These are phyloP conservation scores for Rhodotorula babjevae DNA, from an alignment of 768 basidiomycete genomes.

Conservation along the genomic window DNA sequence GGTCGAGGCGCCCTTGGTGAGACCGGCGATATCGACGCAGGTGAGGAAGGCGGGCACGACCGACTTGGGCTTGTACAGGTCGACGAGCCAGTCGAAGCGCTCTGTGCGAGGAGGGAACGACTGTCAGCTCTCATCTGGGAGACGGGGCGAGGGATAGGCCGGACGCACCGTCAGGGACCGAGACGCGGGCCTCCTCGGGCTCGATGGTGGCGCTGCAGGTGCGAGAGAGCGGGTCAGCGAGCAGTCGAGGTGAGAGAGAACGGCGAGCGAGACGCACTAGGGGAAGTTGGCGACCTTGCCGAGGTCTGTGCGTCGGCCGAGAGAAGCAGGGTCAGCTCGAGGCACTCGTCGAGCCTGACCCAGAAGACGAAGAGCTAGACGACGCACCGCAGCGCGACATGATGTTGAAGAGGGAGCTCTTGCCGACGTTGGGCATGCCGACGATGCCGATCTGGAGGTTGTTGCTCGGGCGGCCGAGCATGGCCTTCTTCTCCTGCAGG, in stretches of 20 bases:
- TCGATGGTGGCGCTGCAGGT: constrained; percentile 31
- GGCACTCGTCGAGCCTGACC: too few species aligned
- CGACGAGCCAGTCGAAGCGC: constrained; percentile 91
- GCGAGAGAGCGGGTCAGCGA: too few species aligned
- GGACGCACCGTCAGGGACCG: constrained; percentile 69
- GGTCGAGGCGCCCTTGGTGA: constrained; percentile 96
- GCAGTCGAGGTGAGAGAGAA: neutral
- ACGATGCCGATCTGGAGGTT: constrained; percentile 82
- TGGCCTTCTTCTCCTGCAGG: constrained; percentile 66
- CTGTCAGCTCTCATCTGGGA: too few species aligned
- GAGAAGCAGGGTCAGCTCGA: neutral
- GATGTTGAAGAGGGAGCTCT: constrained; percentile 98
- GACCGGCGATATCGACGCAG: constrained; percentile 96
- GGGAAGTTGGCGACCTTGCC: constrained; percentile 76
- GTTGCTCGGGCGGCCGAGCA: constrained; percentile 88
- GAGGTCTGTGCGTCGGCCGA: constrained; percentile 14
- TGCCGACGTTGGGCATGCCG: constrained; percentile 92
- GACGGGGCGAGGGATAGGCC: too few species aligned
- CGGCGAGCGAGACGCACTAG: constrained; percentile 50
- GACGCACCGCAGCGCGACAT: constrained; percentile 78
- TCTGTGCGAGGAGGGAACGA: constrained; percentile 28
- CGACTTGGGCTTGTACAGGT: constrained; percentile 79
- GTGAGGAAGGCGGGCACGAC: constrained; percentile 91
- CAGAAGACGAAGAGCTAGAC: neutral
- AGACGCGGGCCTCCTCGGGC: constrained; percentile 62